Evolutionary conservation across 345 rosid species (phyloP).

Genomic region (Citropsis articulata): DNA sequence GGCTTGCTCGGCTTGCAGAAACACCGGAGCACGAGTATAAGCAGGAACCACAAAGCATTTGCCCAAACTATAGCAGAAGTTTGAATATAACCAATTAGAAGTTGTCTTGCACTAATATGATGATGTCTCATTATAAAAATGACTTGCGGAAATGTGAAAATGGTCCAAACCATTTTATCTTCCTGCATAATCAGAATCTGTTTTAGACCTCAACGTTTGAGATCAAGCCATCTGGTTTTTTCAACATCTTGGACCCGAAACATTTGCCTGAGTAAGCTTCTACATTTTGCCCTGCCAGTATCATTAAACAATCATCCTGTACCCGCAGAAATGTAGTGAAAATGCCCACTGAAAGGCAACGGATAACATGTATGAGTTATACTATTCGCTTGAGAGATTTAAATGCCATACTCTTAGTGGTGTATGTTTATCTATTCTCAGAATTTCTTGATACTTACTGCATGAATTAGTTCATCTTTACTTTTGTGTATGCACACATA

Average conservation of each 20-base stretch:
- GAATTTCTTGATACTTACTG: not conserved
- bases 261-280: not conserved
- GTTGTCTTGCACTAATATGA: not conserved
- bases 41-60: not conserved
- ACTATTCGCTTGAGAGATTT: not conserved
- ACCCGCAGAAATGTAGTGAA: not conserved
- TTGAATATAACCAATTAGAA: not conserved
- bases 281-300: not conserved
- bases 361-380: not conserved
- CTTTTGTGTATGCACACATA: not conserved
- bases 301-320: not conserved
- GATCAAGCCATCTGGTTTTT: not conserved
- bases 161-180: not conserved
- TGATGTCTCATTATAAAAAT: not conserved
- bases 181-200: not conserved
- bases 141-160: not conserved
- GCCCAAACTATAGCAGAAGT: not conserved
- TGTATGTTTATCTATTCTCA: not conserved
- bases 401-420: not conserved
- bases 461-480: not conserved
- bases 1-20: not conserved
- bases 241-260: not conserved
- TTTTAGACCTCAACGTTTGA: not conserved
- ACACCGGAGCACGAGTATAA: not conserved
- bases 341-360: not conserved